phyloP scores from a whole-genome alignment of 345 rosid species.

The Aquilaria sinensis region DNA sequence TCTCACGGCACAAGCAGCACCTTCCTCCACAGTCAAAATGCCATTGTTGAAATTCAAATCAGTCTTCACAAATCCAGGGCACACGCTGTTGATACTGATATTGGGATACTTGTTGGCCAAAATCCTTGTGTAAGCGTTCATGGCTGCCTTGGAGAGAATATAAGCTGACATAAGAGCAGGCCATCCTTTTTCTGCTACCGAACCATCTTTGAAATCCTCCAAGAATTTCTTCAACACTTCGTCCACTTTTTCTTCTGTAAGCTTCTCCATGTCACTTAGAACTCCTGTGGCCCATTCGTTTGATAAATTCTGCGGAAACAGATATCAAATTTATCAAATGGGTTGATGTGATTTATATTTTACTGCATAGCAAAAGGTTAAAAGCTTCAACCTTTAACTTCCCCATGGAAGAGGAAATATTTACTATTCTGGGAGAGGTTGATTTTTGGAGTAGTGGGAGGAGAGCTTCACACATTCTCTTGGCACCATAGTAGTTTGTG shows the following conservation, averaged over 20 bases:
- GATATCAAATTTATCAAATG: background rate
- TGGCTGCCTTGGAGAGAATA: constrained; percentile 6
- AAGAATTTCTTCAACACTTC: constrained; percentile 9
- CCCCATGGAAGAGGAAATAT: constrained; percentile 16
- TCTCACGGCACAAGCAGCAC: constrained; percentile 7
- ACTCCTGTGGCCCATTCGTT: background rate
- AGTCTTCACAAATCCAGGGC: constrained; percentile 11
- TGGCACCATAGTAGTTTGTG: constrained; percentile 23
- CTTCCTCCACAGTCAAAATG: constrained; percentile 3
- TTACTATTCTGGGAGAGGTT: constrained; percentile 18
- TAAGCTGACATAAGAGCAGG: constrained; percentile 5
- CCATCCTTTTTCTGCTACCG: constrained; percentile 7
- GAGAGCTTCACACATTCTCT: constrained; percentile 18
- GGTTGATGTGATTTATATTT: background rate
- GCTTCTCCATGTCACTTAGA: background rate
- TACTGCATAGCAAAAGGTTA: background rate
- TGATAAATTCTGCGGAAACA: background rate
- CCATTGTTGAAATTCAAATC: constrained; percentile 9
- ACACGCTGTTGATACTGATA: constrained; percentile 11
- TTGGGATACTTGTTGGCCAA: constrained; percentile 5
- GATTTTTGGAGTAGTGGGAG: constrained; percentile 23
- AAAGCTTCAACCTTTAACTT: constrained; percentile 11
- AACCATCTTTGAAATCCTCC: constrained; percentile 13
- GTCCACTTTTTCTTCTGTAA: constrained; percentile 15
- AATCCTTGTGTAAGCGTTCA: constrained; percentile 3